A percentile compares a stretch with the other conserved stretches of the same genome.
These are phyloP conservation scores for Diaporthe aspalathi DNA, from an alignment of 2,329 filamentous ascomycete species.

Conservation along the genomic window DNA sequence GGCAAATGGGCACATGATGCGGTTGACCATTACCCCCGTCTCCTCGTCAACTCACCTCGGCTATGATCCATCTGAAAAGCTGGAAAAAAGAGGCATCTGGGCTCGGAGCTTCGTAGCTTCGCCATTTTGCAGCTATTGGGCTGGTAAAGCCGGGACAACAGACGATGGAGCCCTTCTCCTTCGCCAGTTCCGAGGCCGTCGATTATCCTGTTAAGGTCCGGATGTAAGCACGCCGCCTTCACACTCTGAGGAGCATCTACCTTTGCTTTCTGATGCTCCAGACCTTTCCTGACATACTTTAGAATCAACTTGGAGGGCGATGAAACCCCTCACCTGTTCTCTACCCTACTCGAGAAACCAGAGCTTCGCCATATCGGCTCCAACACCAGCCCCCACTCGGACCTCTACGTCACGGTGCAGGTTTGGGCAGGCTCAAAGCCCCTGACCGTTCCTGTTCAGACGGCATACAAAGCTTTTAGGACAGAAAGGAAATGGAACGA, in stretches of 20 bases:
- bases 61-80: conserved; percentile 1
- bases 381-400: conserved; percentile 83
- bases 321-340: conserved; percentile 79
- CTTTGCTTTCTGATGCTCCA: neutral
- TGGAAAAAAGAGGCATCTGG: neutral
- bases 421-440: conserved; percentile 97
- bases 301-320: conserved; percentile 83
- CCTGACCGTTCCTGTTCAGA: conserved; percentile 90
- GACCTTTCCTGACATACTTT: conserved; percentile 31
- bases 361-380: conserved; percentile 90
- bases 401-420: conserved; percentile 92
- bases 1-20: neutral
- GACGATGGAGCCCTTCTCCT: conserved; percentile 93
- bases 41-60: neutral
- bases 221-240: conserved; percentile 61
- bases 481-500: conserved; percentile 89
- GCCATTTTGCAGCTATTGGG: neutral
- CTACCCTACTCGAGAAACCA: conserved; percentile 80
- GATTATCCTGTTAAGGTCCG: conserved; percentile 77
- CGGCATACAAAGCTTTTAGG: conserved; percentile 91
- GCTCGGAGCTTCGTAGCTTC: neutral
- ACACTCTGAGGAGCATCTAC: neutral
- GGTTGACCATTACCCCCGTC: neutral
- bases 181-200: conserved; percentile 88
- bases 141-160: conserved; percentile 25